Percentiles rank a stretch among this genome's conserved stretches.
Evolutionary conservation across 2,329 filamentous ascomycete species (phyloP).

Genomic region (Trichoderma aggressivum): DNA sequence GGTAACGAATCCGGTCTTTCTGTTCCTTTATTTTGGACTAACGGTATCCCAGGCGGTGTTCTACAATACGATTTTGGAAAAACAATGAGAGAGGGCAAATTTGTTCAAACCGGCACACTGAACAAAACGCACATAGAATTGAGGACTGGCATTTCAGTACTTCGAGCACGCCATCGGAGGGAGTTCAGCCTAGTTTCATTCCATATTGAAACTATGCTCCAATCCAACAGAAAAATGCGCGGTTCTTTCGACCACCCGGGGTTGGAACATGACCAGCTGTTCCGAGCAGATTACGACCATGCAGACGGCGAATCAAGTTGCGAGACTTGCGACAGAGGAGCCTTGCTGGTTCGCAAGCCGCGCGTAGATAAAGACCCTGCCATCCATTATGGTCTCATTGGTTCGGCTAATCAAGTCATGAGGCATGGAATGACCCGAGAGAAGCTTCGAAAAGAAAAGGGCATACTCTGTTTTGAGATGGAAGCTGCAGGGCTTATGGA

Average conservation of each 20-base stretch:
- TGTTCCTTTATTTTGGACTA: too few relatives aligned
- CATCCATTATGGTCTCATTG: slow-evolving; percentile 26
- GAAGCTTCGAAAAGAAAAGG: not conserved
- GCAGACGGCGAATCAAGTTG: not conserved
- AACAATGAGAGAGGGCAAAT: not conserved
- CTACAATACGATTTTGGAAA: not conserved
- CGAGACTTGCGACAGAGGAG: not conserved
- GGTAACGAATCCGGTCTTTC: too few relatives aligned
- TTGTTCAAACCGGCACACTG: not conserved
- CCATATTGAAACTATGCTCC: not conserved
- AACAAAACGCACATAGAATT: not conserved
- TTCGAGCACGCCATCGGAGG: not conserved
- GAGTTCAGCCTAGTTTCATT: not conserved
- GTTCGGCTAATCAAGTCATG: slow-evolving; percentile 26
- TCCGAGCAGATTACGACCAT: not conserved
- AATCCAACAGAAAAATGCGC: not conserved
- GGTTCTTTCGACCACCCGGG: not conserved
- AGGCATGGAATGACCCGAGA: slow-evolving; percentile 21
- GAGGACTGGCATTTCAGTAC: not conserved
- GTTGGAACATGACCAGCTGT: not conserved
- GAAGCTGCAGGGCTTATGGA: slow-evolving; percentile 25
- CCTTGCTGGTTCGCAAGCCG: not conserved
- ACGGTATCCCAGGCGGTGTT: not conserved
- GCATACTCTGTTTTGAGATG: slow-evolving; percentile 27
- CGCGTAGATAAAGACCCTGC: not conserved